These are phyloP conservation scores for Anthracocystis walkeri DNA, from an alignment of 1,284 basidiomycete species.

Conservation along the genomic window DNA sequence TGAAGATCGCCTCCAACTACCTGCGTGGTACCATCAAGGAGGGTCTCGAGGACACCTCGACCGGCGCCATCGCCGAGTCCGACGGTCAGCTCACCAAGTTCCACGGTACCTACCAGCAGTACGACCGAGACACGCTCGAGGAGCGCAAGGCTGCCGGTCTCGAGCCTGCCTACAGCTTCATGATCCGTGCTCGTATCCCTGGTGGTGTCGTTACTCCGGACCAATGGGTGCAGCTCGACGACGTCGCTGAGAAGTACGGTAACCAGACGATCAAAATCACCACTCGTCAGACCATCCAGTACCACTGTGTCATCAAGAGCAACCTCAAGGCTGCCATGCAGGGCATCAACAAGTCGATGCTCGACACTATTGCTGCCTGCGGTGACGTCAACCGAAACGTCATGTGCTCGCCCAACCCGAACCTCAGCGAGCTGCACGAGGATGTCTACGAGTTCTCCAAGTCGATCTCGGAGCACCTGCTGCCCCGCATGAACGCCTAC, in stretches of 20 bases:
- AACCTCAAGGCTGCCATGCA: constrained; percentile 96
- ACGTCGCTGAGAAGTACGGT: constrained; percentile 94
- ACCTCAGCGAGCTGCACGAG: constrained; percentile 83
- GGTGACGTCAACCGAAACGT: constrained; percentile 97
- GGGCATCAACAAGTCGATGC: constrained; percentile 88
- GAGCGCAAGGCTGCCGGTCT: constrained; percentile 92
- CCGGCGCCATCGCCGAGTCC: constrained; percentile 87
- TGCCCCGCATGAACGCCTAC: constrained; percentile 92
- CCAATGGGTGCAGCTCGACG: constrained; percentile 96
- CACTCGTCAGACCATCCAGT: constrained; percentile 99
- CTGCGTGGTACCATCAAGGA: constrained; percentile 92
- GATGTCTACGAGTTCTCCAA: constrained; percentile 90
- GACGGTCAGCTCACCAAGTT: constrained; percentile 98
- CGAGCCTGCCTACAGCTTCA: constrained; percentile 97
- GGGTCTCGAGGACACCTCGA: constrained; percentile 86
- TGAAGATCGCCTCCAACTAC: constrained; percentile 96
- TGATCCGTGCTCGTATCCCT: constrained; percentile 97
- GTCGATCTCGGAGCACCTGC: constrained; percentile 84
- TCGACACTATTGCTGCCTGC: constrained; percentile 97
- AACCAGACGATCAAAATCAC: constrained; percentile 97
- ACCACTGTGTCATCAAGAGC: constrained; percentile 97
- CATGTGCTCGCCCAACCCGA: constrained; percentile 90
- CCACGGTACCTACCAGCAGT: constrained; percentile 80
- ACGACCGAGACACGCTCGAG: constrained; percentile 97
- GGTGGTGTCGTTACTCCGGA: constrained; percentile 90